Evolutionary conservation across 257 asterid genomes (phyloP), one percentile per base, ranked within the genome.

Genomic region (Handroanthus guayacan): DNA sequence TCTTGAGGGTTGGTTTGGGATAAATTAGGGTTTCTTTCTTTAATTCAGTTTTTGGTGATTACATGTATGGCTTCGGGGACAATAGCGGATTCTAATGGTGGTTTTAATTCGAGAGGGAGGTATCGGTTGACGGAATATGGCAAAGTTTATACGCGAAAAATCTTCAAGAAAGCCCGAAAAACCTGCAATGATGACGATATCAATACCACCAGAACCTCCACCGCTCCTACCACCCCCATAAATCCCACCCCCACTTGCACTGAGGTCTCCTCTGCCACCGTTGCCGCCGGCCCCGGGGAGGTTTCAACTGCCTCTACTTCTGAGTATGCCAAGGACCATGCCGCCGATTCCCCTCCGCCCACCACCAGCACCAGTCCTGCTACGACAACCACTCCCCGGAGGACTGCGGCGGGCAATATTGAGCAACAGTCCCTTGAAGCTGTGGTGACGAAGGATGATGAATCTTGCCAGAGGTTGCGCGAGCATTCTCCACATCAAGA

Each of bases 41-140:
- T 41, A 41, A 41, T 41, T 41, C 7, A 18, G 39, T 51, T 16
- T 66, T 76, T 76, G 81, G 82, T 51, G 68, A 16, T 78, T 81
- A 80, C 85, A 80, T 83, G 90, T 84, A 89, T 89, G 95, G 95
- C 82, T 84, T 84, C 90, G 47, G 88, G 71, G 79, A 47, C 77
- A 66, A 36, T 74, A 58, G 88, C 79, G 81, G 81, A 77, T 76
- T 81, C 78, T 45, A 47, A 5, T 74, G 84, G 79, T 70, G 88
- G 80, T 44, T 75, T 83, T 84, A 75, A 77, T 77, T 77, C 71
- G 78, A 80, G 74, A 56, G 75, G 74, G 57, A 75, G 81, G 50
- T 57, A 69, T 44, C 88, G 82, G 16, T 85, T 86, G 89, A 63
- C 82, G 25, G 86, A 67, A 9, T 72, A 79, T 50, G 64, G 77